A percentile compares a stretch with the other conserved stretches of the same genome.
Conservation (phyloP, 371 early-diverging fungal species). For the Apophysomyces ossiformis region DNA sequence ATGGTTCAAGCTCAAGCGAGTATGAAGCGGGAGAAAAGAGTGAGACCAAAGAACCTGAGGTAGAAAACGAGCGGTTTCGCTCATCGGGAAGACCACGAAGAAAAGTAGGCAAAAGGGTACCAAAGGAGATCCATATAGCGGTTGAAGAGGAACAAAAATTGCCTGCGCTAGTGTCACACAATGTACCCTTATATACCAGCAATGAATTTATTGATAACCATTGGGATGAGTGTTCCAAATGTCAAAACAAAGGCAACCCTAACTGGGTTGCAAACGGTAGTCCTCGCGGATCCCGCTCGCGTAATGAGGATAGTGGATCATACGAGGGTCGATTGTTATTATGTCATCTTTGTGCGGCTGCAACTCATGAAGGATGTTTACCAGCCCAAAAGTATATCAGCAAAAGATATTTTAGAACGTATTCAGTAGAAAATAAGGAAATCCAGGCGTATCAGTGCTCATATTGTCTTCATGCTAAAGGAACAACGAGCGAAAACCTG, state of each 20-base stretch:
- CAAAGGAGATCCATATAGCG: neutral
- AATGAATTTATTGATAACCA: conserved; percentile 12
- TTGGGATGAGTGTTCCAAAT: conserved; percentile 19
- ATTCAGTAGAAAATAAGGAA: neutral
- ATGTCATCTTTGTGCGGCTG: conserved; percentile 47
- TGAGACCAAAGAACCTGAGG: neutral
- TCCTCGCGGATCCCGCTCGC: neutral
- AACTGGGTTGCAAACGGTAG: conserved; percentile 12
- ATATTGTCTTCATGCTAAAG: conserved; percentile 12
- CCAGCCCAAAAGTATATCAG: conserved; percentile 7
- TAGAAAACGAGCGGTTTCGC: neutral
- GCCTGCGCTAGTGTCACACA: neutral
- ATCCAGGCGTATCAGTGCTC: conserved; percentile 14
- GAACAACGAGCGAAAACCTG: neutral
- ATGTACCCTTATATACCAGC: neutral
- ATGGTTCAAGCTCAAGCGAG: neutral
- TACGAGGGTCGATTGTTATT: conserved; percentile 42
- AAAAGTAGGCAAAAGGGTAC: neutral
- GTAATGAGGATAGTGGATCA: conserved; percentile 31
- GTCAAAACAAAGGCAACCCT: neutral
- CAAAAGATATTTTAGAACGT: conserved; percentile 8
- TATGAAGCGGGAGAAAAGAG: neutral
- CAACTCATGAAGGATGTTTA: conserved; percentile 47
- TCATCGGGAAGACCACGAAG: neutral
- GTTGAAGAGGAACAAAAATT: neutral